These are phyloP conservation scores for Monascus purpureus DNA, from an alignment of 495 filamentous ascomycete genomes.

Conservation along the genomic window DNA sequence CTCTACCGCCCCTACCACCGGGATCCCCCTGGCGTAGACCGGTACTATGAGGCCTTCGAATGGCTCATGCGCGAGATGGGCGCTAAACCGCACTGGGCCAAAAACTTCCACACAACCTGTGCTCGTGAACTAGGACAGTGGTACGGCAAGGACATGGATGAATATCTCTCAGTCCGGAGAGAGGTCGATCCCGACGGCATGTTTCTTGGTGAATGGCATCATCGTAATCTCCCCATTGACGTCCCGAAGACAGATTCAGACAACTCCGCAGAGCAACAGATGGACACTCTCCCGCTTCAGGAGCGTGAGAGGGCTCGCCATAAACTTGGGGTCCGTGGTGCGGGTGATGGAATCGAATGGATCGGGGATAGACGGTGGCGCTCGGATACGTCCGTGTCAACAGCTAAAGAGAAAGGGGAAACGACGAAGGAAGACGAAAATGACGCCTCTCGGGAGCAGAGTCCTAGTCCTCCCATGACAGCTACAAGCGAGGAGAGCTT, in stretches of 20 bases:
- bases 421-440: slow-evolving; percentile 9
- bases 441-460: slow-evolving; percentile 2
- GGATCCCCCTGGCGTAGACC: slow-evolving; percentile 61
- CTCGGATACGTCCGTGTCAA: slow-evolving; percentile 9
- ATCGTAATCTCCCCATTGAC: slow-evolving; percentile 45
- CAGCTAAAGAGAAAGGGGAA: slow-evolving; percentile 1
- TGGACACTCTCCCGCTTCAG: slow-evolving; percentile 22
- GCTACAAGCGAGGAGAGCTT: slow-evolving; percentile 50
- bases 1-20: slow-evolving; percentile 79
- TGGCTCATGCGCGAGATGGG: slow-evolving; percentile 87
- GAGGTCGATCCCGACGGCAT: slow-evolving; percentile 79
- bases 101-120: slow-evolving; percentile 60
- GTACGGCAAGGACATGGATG: slow-evolving; percentile 42
- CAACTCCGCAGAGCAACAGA: slow-evolving; percentile 5
- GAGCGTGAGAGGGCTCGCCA: slow-evolving; percentile 28
- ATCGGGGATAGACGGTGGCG: slow-evolving; percentile 30
- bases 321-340: slow-evolving; percentile 12
- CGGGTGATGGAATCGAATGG: slow-evolving; percentile 43
- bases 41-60: slow-evolving; percentile 92
- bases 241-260: background rate
- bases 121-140: slow-evolving; percentile 28
- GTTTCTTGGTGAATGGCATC: slow-evolving; percentile 87
- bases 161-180: slow-evolving; percentile 54
- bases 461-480: slow-evolving; percentile 22
- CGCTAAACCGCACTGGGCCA: slow-evolving; percentile 93